Base-by-base conservation (phyloP, 2,329 filamentous ascomycete species). In the Colletotrichum scovillei region DNA sequence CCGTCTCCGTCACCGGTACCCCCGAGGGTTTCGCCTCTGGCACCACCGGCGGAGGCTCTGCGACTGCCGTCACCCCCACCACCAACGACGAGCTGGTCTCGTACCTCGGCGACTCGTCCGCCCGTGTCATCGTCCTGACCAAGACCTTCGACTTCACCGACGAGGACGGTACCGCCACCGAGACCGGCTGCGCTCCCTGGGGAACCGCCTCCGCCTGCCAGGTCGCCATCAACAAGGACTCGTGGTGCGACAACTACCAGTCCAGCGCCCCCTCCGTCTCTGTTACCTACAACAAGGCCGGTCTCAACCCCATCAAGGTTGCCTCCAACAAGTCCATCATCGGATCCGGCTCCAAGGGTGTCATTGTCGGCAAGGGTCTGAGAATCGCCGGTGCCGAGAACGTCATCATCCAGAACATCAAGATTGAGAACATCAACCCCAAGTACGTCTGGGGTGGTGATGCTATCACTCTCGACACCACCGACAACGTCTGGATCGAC, bases 371-470 rank as follows among this genome's bases (percentile, higher is more conserved):
- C 77, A 90, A 90, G 82, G 89, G 89, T 73, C 81, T 90, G 28
- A 84, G 87, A 42, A 83, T 89, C 30, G 80, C 79, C 76, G 82
- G 82, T 64, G 84, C 84, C 46, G 85, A 80, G 78, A 80, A 77
- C 73, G 90, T 91, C 79, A 82, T 92, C 78, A 88, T 91, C 79
- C 89, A 89, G 84, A 90, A 89, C 80, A 82, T 90, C 70, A 69
- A 75, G 62, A 64, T 75, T 38, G 67, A 69, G 57, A 73, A 73
- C 65, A 72, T 75, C 56, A 75, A 91, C 83, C 85, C 88, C 24
- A 78, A 88, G 78, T 88, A 89, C 76, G 87, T 91, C 77, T 90
- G 88, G 89, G 89, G 89, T 69, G 89, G 88, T 67, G 89, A 90
- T 78, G 88, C 86, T 57, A 88, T 90, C 78, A 88, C 87, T 46